Percentiles rank a stretch among this genome's conserved stretches.
Conservation (phyloP, 2,329 filamentous ascomycete genomes). For the Cadophora sp. region DNA sequence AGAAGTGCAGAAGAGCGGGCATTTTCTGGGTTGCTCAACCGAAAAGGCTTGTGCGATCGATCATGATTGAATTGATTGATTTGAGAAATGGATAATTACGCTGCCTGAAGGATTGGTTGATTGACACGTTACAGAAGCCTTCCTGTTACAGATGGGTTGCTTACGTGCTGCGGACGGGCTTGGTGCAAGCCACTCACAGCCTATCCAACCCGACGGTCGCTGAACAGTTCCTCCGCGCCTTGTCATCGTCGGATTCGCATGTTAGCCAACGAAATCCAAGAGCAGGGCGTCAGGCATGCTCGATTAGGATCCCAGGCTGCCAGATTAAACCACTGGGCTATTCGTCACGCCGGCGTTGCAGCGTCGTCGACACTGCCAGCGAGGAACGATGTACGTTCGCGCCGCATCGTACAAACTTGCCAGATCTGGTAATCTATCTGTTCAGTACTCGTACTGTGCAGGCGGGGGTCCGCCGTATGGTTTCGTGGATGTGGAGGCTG, state of each 20-base stretch:
- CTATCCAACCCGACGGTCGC: slow-evolving; percentile 17
- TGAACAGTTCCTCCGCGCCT: slow-evolving; percentile 17
- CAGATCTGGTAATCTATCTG: slow-evolving; percentile 15
- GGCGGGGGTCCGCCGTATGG: slow-evolving; percentile 12
- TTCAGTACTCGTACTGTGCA: too few species aligned
- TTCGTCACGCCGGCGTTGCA: slow-evolving; percentile 23
- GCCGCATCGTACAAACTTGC: slow-evolving; percentile 9
- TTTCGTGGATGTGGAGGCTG: slow-evolving; percentile 32
- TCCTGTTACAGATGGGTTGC: slow-evolving; percentile 25
- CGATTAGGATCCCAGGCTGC: slow-evolving; percentile 31
- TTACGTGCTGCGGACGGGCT: slow-evolving; percentile 26
- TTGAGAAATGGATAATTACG: not conserved
- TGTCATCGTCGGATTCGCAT: slow-evolving; percentile 15
- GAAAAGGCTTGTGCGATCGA: not conserved
- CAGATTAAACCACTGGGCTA: slow-evolving; percentile 21
- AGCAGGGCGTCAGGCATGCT: slow-evolving; percentile 27
- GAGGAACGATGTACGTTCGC: not conserved
- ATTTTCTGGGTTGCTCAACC: slow-evolving; percentile 7
- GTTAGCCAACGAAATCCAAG: slow-evolving; percentile 10
- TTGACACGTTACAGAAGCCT: slow-evolving; percentile 31
- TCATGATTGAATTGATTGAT: not conserved
- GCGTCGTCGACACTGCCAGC: slow-evolving; percentile 9
- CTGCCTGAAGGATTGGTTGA: slow-evolving; percentile 22
- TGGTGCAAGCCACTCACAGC: slow-evolving; percentile 1
- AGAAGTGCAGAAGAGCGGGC: slow-evolving; percentile 30